A percentile compares a stretch with the other conserved stretches of the same genome.
These are phyloP conservation scores for Phytophthora sp. DNA, from an alignment of 352 stramenopile genomes.

Conservation along the genomic window DNA sequence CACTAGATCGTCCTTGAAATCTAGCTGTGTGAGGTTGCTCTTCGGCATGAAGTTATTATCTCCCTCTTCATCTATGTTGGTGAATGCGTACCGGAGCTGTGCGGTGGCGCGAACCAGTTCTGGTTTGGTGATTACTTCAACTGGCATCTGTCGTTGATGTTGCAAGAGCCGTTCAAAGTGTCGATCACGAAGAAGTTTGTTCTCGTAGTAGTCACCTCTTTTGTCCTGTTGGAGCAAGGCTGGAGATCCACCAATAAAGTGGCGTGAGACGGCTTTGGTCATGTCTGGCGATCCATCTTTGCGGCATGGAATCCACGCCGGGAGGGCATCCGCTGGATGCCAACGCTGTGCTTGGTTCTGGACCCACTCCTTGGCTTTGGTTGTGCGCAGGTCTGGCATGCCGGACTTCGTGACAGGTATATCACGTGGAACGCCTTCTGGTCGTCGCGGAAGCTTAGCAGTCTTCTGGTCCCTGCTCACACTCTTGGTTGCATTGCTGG, in stretches of 20 bases:
- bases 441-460: constrained; percentile 9
- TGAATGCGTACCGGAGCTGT: constrained; percentile 25
- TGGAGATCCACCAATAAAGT: constrained; percentile 34
- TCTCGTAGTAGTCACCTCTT: constrained; percentile 36
- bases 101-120: constrained; percentile 21
- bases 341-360: constrained; percentile 32
- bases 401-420: constrained; percentile 37
- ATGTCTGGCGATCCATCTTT: constrained; percentile 45
- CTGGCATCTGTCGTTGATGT: constrained; percentile 17
- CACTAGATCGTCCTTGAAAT: constrained; percentile 31
- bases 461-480: constrained; percentile 3
- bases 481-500: background rate
- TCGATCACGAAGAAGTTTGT: constrained; percentile 15
- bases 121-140: constrained; percentile 23
- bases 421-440: constrained; percentile 18
- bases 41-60: constrained; percentile 17
- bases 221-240: constrained; percentile 21
- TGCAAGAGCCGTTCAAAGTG: constrained; percentile 27
- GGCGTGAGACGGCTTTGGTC: constrained; percentile 28
- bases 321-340: constrained; percentile 30
- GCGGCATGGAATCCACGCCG: constrained; percentile 30
- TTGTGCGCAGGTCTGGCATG: constrained; percentile 32
- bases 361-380: constrained; percentile 35
- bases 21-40: constrained; percentile 29
- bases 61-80: constrained; percentile 13